phyloP scores from a whole-genome alignment of 371 early-diverging fungal genomes.

The Capniomyces stellatus region DNA sequence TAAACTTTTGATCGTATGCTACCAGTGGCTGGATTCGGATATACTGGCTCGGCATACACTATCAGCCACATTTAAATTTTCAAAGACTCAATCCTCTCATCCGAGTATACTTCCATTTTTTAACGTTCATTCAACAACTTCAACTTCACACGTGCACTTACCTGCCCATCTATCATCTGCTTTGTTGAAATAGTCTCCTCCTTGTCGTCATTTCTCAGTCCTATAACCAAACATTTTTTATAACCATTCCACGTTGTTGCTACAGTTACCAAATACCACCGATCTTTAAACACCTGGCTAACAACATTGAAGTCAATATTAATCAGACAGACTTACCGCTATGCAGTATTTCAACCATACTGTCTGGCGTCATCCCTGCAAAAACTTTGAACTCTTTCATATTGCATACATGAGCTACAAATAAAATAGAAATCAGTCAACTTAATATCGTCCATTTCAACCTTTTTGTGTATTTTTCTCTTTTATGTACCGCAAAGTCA shows the following conservation, averaged over 20 bases:
- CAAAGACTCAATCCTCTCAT: too few relatives aligned
- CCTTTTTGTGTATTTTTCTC: too few relatives aligned
- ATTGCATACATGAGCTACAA: conserved; percentile 82
- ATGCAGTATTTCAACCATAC: conserved; percentile 73
- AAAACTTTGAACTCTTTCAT: conserved; percentile 89
- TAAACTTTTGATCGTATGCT: conserved; percentile 84
- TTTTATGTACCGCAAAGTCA: too few relatives aligned
- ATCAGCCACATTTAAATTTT: too few relatives aligned
- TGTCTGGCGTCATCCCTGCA: conserved; percentile 58
- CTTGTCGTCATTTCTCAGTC: conserved; percentile 72
- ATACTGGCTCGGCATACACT: conserved; percentile 62
- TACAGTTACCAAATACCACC: too few relatives aligned
- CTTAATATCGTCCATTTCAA: too few relatives aligned
- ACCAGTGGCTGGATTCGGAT: conserved; percentile 84
- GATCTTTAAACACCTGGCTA: too few relatives aligned
- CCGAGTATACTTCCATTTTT: too few relatives aligned
- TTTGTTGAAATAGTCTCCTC: conserved; percentile 75
- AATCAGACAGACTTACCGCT: conserved; percentile 57
- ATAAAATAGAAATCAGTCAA: not conserved
- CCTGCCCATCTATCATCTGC: conserved; percentile 29
- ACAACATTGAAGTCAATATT: too few relatives aligned
- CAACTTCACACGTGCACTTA: too few relatives aligned
- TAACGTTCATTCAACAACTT: too few relatives aligned
- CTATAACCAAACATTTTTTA: conserved; percentile 22
- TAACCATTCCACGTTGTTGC: too few relatives aligned